Conservation (phyloP, 179 eudicot genomes). For the Camellia oleifera region DNA sequence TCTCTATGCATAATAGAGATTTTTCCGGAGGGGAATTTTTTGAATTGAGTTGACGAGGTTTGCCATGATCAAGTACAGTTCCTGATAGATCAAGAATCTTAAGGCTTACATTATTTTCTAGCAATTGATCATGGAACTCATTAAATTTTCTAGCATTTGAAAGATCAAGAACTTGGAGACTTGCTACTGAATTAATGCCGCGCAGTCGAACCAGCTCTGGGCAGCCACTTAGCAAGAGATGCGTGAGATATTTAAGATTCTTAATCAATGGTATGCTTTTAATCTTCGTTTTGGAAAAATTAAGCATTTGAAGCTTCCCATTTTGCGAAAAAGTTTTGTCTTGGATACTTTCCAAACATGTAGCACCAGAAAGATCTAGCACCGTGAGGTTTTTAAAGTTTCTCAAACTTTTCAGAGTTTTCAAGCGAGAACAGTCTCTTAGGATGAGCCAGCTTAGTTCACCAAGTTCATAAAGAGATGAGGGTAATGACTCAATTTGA, state of each 20-base stretch:
- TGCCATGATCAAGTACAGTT: constrained; percentile 2
- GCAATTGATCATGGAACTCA: constrained; percentile 16
- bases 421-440: constrained; percentile 17
- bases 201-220: constrained; percentile 7
- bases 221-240: constrained; percentile 20
- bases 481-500: constrained; percentile 13
- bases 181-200: neutral
- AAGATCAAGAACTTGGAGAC: constrained; percentile 21
- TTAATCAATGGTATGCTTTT: constrained; percentile 15
- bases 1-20: neutral
- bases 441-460: constrained; percentile 26
- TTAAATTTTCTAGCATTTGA: constrained; percentile 11
- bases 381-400: constrained; percentile 13
- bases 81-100: constrained; percentile 18
- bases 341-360: neutral
- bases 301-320: constrained; percentile 12
- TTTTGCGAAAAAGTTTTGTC: constrained; percentile 9
- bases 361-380: constrained; percentile 24
- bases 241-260: constrained; percentile 14
- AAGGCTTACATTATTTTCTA: neutral
- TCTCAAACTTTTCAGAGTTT: constrained; percentile 9
- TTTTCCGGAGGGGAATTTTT: constrained; percentile 5
- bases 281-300: constrained; percentile 21
- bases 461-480: constrained; percentile 15
- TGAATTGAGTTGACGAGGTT: constrained; percentile 13